Evolutionary conservation across 2,329 filamentous ascomycete genomes (phyloP), one percentile per base, ranked within the genome.

Genomic region (Stagonosporopsis rhizophila): DNA sequence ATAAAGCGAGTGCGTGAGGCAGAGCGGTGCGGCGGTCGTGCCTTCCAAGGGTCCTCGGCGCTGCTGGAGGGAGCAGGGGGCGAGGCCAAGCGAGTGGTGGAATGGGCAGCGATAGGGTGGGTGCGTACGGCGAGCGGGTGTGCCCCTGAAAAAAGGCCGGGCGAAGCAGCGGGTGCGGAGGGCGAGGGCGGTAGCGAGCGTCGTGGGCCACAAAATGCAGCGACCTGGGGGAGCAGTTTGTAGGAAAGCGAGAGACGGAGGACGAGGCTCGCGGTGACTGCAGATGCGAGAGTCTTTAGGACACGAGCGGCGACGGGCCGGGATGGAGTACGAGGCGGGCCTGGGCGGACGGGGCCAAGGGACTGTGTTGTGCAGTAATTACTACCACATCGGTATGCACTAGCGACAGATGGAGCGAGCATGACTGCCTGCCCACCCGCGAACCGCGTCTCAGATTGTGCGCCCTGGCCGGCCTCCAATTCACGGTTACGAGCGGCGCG

Each of bases 141-240:
- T 45, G 52, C 46, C 52, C 46, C 52, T 56, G 46, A 56, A 44
- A n/a, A n/a, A n/a, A n/a, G n/a, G 52, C 46, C 45, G 41, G 14
- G 51, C 51, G 52, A 35, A 51, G 41, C 20, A 20, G 23, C 23
- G 23, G 52, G 39, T 17, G 38, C 30, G 30, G 22, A 32, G 32
- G 45, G 38, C 30, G 30, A 28, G 39, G 32, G 45, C 46, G 39
- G 46, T 51, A 56, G 46, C 52, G 52, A 56, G 46, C 15, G 52
- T 56, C 41, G 52, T 27, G 12, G 52, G 52, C 46, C 52, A 51
- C 40, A 30, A 30, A 27, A 20, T 27, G 37, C 41, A 45, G 41
- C 42, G 46, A 51, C 52, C 52, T 39, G 41, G 46, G 28, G 14
- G 46, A 22, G 14, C 41, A 34, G 32, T 27, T 19, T 37, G 48